Evolutionary conservation across 108 stramenopile genomes (phyloP), one percentile per base, ranked within the genome.

Genomic region (Cyclostephanos invisitatus): DNA sequence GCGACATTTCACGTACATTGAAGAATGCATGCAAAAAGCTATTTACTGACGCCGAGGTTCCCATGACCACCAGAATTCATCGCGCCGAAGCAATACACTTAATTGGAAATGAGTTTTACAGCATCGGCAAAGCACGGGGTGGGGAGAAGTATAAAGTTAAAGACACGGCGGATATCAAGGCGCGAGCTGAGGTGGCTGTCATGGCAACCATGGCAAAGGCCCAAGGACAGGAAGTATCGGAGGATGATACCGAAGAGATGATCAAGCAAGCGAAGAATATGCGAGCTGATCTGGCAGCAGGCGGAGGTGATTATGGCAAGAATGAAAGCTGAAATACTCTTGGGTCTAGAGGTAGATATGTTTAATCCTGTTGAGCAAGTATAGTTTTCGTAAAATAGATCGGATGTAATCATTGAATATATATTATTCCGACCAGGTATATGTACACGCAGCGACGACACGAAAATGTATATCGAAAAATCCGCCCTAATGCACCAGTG

Each of bases 171-270:
- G 87, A 90, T 42, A 91, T 96, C 47, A 89, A 89, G 57, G 77
- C 90, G 3, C 84, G 94, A 9, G 91, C 89, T 5, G 90, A 91
- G 65, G 92, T 93, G 46, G 94, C 94, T 17, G 87, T 92, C 18
- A 91, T 91, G 91, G 89, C 90, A 15, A 93, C 91, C 4, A 83
- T 96, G 78, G 92, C 94, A 2, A 96, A 93, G 73, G 91, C 91
- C 15, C 94, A 96, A 66, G 94, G 94, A 24, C 94, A 96, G 70
- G 94, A 96, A 72, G 87, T 96, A 14, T 73, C 77, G 27, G 83
- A 86, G 44, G 72, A 86, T 67, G 91, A 95, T 80, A 85, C 90
- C 7, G 93, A 95, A 66, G 87, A 91, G 21, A 61, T 95, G 81
- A 95, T 95, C 48, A 78, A 80, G 72, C 89, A 88, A 62, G 80